Conservation (phyloP, 2,329 filamentous ascomycete species). For the Phoma sp. region DNA sequence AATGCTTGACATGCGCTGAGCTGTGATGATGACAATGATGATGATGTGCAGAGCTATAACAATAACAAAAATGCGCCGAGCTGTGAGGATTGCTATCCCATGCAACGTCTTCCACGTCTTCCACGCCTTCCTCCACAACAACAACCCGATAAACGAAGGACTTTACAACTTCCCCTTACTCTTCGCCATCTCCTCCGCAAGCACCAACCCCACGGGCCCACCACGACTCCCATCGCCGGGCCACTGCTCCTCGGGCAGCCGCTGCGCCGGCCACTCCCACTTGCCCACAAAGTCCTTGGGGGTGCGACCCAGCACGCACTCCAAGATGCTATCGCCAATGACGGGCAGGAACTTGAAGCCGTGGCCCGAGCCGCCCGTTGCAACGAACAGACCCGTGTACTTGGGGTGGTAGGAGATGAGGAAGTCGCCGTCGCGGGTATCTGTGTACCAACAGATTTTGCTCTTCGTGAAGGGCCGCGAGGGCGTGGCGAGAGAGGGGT, state of each 20-base stretch:
- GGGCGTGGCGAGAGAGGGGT: conserved; percentile 40
- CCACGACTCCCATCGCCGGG: conserved; percentile 48
- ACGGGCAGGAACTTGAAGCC: conserved; percentile 68
- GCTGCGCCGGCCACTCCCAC: conserved; percentile 62
- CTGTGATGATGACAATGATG: neutral
- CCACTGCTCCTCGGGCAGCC: conserved; percentile 46
- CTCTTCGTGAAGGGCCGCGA: conserved; percentile 54
- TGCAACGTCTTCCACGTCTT: neutral
- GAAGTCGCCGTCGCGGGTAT: conserved; percentile 63
- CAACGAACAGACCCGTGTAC: conserved; percentile 62
- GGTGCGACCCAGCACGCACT: conserved; percentile 54
- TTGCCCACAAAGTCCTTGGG: conserved; percentile 63
- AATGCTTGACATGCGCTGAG: neutral
- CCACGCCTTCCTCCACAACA: neutral
- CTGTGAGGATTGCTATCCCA: conserved; percentile 2
- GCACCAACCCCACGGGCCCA: conserved; percentile 46
- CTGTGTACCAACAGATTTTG: conserved; percentile 63
- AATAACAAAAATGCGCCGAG: neutral
- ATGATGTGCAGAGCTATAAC: too few relatives aligned
- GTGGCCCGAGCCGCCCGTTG: conserved; percentile 67
- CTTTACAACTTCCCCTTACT: conserved; percentile 36
- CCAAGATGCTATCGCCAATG: conserved; percentile 62
- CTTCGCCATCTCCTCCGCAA: conserved; percentile 52
- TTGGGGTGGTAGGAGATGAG: conserved; percentile 60
- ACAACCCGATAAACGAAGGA: too few relatives aligned